Conservation (phyloP, 176 grass and related monocot species). For the Oryza glaberrima region DNA sequence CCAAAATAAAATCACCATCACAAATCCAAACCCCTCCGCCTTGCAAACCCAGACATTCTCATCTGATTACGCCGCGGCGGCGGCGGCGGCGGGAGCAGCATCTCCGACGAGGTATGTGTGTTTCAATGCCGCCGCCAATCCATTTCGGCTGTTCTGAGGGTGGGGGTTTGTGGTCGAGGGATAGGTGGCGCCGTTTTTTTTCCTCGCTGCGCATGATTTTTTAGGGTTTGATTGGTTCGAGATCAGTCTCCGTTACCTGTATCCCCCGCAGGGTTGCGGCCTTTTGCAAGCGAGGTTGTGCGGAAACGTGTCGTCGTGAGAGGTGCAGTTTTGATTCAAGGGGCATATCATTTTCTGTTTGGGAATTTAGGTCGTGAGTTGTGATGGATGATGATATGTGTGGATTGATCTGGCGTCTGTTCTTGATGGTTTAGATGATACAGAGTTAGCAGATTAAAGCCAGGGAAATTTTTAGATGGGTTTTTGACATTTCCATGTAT, state of each 20-base stretch:
- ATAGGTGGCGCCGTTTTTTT: too few species aligned
- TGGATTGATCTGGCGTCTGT: background rate
- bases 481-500: background rate
- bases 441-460: background rate
- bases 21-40: background rate
- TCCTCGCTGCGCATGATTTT: background rate
- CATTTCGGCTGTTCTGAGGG: too few species aligned
- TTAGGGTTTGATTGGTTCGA: background rate
- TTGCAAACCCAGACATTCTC: background rate
- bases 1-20: slow-evolving; percentile 17
- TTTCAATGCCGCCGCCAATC: too few species aligned
- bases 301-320: background rate
- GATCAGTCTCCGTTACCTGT: too few species aligned
- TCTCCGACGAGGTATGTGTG: background rate
- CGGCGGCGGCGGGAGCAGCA: background rate
- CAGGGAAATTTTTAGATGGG: background rate
- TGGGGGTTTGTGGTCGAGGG: too few species aligned
- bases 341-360: background rate
- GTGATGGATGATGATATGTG: background rate
- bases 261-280: too few species aligned
- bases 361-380: background rate
- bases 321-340: background rate
- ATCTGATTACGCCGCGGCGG: too few species aligned
- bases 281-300: too few species aligned
- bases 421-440: background rate